Conservation (phyloP, 768 basidiomycete genomes). For the Lactarius psammicola region DNA sequence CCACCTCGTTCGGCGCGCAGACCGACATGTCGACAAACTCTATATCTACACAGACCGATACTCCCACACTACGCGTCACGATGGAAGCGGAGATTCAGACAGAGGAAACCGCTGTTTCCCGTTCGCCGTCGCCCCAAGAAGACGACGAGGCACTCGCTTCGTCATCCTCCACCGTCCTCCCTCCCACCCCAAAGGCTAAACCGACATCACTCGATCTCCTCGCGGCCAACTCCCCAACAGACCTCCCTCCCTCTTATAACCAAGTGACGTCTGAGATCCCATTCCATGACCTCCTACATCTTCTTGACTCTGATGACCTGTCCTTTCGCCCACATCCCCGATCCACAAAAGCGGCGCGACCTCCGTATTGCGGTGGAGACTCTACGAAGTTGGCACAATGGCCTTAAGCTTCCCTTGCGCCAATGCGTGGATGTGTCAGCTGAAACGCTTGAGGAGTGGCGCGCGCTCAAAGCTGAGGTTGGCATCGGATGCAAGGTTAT, state of each 20-base stretch:
- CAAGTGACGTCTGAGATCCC: conserved; percentile 45
- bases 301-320: conserved; percentile 24
- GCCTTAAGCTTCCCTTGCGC: conserved; percentile 47
- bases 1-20: conserved; percentile 52
- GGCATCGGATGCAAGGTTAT: conserved; percentile 76
- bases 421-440: conserved; percentile 53
- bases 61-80: conserved; percentile 32
- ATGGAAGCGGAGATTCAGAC: conserved; percentile 68
- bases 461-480: conserved; percentile 72
- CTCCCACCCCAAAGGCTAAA: conserved; percentile 63
- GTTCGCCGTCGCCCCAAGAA: conserved; percentile 46
- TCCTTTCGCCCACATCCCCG: conserved; percentile 27
- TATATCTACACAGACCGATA: conserved; percentile 33
- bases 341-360: conserved; percentile 34
- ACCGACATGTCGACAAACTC: conserved; percentile 35
- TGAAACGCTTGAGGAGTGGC: conserved; percentile 74
- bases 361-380: conserved; percentile 54
- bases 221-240: conserved; percentile 35
- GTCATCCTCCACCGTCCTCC: conserved; percentile 69
- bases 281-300: conserved; percentile 31
- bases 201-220: conserved; percentile 16
- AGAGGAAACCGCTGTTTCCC: conserved; percentile 43
- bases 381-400: conserved; percentile 70
- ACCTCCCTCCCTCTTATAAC: conserved; percentile 74
- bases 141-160: conserved; percentile 61